Evolutionary conservation across 768 basidiomycete species (phyloP), one percentile per base, ranked within the genome.

Genomic region (Cyathus striatus): DNA sequence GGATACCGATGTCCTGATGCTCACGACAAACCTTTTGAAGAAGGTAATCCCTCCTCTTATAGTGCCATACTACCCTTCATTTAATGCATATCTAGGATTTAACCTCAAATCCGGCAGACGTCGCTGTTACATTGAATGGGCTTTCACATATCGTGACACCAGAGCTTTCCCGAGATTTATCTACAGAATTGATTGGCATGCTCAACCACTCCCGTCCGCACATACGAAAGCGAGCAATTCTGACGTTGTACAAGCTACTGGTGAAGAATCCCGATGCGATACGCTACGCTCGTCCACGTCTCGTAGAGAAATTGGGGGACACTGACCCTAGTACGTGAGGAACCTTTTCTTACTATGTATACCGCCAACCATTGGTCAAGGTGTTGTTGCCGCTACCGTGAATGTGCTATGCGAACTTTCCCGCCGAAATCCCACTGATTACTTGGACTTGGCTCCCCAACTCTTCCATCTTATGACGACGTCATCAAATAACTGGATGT

Each of bases 401-500:
- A 97, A 96, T 48, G 88, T 96, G 30, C 69, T 99, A 4, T 95
- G 93, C 59, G 96, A 99, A 64, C 73, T 97, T 26, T 86, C 90
- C 10, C 78, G 90, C 44, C 71, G 76, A 35, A 83, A 83, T 48
- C 91, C 94, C 6, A 65, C 69, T 45, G 86, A 88, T 46, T 93
- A 91, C 57, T 72, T 99, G 6, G 72, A 82, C 3, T 65, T 99
- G 30, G 96, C 95, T 2, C 96, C 96, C 7, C 88, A 89, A 52
- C 63, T 98, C 42, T 99, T 98, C 62, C 90, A 89, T 54, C 75
- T 98, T 9, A 68, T 99, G 46, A 96, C 91, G 0, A 91, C 85
- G 2, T 92, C 92, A 9, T 86, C 89, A 7, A 98, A 99, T 62
- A 99, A 99, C 54, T 99, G 96, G 96, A 95, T 98, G 90, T 76